phyloP scores from a whole-genome alignment of 139 green algal genomes.

The Tetratostichococcus sp. region DNA sequence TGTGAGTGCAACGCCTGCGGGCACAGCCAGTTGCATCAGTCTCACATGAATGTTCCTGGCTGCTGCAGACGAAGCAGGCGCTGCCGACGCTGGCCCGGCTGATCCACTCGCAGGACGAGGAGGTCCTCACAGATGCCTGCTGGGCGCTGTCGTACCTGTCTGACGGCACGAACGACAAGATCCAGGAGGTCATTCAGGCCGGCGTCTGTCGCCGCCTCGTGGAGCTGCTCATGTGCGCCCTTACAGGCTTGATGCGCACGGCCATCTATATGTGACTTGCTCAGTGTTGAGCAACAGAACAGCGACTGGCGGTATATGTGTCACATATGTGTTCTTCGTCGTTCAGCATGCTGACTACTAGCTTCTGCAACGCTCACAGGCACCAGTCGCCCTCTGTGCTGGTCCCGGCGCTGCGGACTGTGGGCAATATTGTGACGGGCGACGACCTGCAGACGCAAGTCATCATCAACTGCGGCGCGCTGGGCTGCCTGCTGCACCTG shows the following conservation, averaged over 20 bases:
- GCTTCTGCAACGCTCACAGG: background rate
- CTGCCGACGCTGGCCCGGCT: constrained; percentile 89
- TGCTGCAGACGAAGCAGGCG: constrained; percentile 70
- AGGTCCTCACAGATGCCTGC: constrained; percentile 98
- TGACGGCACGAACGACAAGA: constrained; percentile 98
- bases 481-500: constrained; percentile 90
- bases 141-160: constrained; percentile 98
- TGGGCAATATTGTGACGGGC: constrained; percentile 99
- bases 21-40: too few species aligned
- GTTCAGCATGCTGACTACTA: too few species aligned
- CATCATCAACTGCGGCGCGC: constrained; percentile 96
- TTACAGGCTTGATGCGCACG: background rate
- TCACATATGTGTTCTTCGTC: too few species aligned
- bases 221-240: constrained; percentile 77
- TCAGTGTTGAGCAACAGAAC: too few species aligned
- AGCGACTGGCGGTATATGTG: too few species aligned
- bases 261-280: too few species aligned
- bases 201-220: constrained; percentile 89
- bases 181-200: constrained; percentile 95
- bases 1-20: too few species aligned
- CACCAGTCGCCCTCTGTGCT: constrained; percentile 68
- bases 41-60: background rate
- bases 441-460: constrained; percentile 97
- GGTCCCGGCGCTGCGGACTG: constrained; percentile 94
- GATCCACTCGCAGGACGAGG: constrained; percentile 90